Base-by-base conservation (phyloP, 78 protist species). In the Pelomyxa schiedti region DNA sequence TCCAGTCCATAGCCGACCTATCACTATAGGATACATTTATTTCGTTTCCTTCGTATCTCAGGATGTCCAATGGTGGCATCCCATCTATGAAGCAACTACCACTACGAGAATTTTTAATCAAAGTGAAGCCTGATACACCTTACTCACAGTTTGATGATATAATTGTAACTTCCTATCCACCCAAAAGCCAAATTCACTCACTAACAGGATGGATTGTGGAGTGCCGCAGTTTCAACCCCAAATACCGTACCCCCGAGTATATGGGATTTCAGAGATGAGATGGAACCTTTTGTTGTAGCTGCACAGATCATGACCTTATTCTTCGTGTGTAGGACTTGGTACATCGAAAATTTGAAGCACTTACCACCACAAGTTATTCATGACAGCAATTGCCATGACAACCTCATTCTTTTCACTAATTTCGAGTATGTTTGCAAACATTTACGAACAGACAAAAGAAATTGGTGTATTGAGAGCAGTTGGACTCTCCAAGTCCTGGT, bases 391-490 rank as follows among this genome's bases (percentile, higher is more conserved):
- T 6, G 88, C 94, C 9, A 89, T 90, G 92, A 1, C 70, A 4
- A 75, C 92, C 8, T 90, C 94, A n/a, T 90, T 92, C 87, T 92
- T 92, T 39, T 43, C 85, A 3, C 74, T 94, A 42, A 72, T 70
- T 74, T 42, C 93, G 4, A 77, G 91, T 24, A 92, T 90, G 86
- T 64, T 39, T 71, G 66, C 93, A 58, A 93, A 93, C 83, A 79
- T 94, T 70, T 37, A 63, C 53, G 94, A 90, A 37, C 93, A 87
- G 74, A 53, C 89, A 35, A 93, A 90, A 79, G 97, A 93, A 67
- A 90, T 90, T 68, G 95, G 96, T 36, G 28, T 93, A 22, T 79
- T 93, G n/a, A 69, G 95, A 0, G 90, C 94, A 35, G 37, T 90
- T 6, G 94, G 93, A 39, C 72, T 83, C 5, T 76, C 88, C 3